Conservation (phyloP, 192 early-diverging fungal genomes). For the Umbelopsis sp. region DNA sequence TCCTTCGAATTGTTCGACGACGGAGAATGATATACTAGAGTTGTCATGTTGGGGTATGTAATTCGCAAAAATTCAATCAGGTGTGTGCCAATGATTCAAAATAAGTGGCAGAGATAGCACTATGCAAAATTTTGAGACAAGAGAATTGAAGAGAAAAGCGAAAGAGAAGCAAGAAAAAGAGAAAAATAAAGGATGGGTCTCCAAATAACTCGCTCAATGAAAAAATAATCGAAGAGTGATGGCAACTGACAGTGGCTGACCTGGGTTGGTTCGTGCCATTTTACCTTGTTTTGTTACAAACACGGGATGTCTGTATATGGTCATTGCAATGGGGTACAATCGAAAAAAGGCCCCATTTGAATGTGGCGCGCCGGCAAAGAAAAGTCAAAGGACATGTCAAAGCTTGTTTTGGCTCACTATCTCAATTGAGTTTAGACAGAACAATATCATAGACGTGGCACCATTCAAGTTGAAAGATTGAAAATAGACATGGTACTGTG, state of each 20-base stretch:
- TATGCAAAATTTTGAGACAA: too few relatives aligned
- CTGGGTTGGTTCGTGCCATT: conserved; percentile 13
- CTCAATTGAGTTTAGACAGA: too few relatives aligned
- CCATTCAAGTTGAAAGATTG: too few relatives aligned
- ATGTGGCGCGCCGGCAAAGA: background rate
- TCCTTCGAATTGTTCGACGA: background rate
- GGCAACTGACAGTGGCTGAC: conserved; percentile 23
- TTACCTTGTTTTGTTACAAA: conserved; percentile 4
- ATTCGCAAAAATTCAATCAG: too few relatives aligned
- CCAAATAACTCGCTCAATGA: background rate
- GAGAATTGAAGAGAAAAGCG: background rate
- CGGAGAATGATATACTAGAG: background rate
- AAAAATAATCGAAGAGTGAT: background rate
- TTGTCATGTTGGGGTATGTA: background rate
- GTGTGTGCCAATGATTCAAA: too few relatives aligned
- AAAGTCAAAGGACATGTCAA: background rate
- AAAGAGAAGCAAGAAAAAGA: conserved; percentile 17
- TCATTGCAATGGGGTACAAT: background rate
- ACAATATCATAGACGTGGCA: too few relatives aligned
- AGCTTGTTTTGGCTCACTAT: background rate
- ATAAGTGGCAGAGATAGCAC: too few relatives aligned
- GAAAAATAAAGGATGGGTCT: background rate
- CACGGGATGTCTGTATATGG: conserved; percentile 18
- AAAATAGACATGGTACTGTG: too few relatives aligned
- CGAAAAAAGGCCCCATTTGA: background rate